Evolutionary conservation across 2,329 filamentous ascomycete species (phyloP).

Genomic region (Cordyceps tenuipes): DNA sequence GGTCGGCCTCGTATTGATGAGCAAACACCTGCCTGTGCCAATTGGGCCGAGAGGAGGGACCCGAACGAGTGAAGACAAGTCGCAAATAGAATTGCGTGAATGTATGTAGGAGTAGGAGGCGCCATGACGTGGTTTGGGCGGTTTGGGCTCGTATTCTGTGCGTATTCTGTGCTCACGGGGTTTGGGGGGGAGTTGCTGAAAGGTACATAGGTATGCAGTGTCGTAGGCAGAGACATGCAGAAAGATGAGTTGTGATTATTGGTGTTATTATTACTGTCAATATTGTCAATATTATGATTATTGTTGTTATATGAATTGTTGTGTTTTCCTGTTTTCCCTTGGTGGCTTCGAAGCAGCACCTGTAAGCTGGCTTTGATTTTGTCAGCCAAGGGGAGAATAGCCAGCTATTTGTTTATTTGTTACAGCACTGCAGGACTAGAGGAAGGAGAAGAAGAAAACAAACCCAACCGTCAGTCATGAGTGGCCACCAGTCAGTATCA

Average conservation of each 20-base stretch:
- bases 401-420: too few relatives aligned
- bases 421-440: too few relatives aligned
- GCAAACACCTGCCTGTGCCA: too few relatives aligned
- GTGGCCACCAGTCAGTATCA: too few relatives aligned
- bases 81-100: too few relatives aligned
- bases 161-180: not conserved
- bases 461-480: not conserved
- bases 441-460: not conserved
- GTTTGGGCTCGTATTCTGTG: not conserved
- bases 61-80: not conserved
- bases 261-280: too few relatives aligned
- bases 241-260: not conserved
- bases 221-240: not conserved
- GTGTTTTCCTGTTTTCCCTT: not conserved
- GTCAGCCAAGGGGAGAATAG: too few relatives aligned
- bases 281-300: not conserved
- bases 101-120: not conserved
- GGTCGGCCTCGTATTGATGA: too few relatives aligned
- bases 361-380: not conserved
- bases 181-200: not conserved
- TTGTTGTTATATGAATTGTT: not conserved
- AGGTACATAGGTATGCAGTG: not conserved
- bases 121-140: slow-evolving; percentile 4
- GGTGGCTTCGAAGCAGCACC: not conserved
- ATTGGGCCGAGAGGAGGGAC: not conserved